phyloP scores from a whole-genome alignment of 129 eudicot species.

The Arctium minus region DNA sequence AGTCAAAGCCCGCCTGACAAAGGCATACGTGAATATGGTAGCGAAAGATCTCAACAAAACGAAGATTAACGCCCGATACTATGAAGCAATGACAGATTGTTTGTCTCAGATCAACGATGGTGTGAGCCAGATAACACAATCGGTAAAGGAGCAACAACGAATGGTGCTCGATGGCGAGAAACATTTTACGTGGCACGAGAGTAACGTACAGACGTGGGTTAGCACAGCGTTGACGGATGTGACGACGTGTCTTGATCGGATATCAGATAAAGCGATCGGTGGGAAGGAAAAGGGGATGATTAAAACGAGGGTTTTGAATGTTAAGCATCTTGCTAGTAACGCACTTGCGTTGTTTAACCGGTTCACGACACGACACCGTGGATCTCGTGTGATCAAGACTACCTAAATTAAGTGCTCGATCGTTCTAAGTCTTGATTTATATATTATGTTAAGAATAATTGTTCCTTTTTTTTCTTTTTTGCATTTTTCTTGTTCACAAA shows the following conservation, averaged over 20 bases:
- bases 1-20: slow-evolving; percentile 42
- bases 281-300: slow-evolving; percentile 54
- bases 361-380: slow-evolving; percentile 53
- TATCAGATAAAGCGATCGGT: slow-evolving; percentile 46
- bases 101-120: slow-evolving; percentile 55
- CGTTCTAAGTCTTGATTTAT: neutral
- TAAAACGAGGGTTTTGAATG: slow-evolving; percentile 54
- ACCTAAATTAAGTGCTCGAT: slow-evolving; percentile 6
- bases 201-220: slow-evolving; percentile 70
- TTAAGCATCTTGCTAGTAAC: slow-evolving; percentile 62
- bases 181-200: slow-evolving; percentile 62
- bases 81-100: slow-evolving; percentile 48
- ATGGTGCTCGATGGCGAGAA: slow-evolving; percentile 37
- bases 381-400: slow-evolving; percentile 36
- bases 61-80: slow-evolving; percentile 29
- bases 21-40: slow-evolving; percentile 44
- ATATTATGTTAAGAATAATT: slow-evolving; percentile 7
- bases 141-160: slow-evolving; percentile 46
- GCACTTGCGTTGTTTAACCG: slow-evolving; percentile 65
- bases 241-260: slow-evolving; percentile 50
- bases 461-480: neutral
- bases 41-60: slow-evolving; percentile 31
- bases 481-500: neutral
- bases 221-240: slow-evolving; percentile 75
- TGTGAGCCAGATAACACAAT: slow-evolving; percentile 51